phyloP scores from a whole-genome alignment of 768 basidiomycete genomes.

The Boletus subparvulus region DNA sequence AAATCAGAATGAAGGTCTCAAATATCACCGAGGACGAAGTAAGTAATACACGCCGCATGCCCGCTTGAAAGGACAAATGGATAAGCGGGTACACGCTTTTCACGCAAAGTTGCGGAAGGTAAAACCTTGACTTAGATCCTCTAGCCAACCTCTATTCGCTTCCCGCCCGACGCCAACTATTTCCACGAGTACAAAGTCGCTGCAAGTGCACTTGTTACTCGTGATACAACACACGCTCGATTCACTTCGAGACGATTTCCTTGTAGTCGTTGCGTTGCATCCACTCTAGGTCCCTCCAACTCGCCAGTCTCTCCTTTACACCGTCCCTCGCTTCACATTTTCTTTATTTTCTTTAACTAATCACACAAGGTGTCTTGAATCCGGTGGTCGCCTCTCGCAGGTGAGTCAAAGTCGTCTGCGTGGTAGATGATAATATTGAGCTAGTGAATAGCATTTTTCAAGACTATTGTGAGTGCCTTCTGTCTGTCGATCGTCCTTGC shows the following conservation, averaged over 20 bases:
- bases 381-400: constrained; percentile 10
- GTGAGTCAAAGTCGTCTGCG: constrained; percentile 15
- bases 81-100: constrained; percentile 57
- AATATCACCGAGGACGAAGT: constrained; percentile 37
- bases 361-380: constrained; percentile 17
- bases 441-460: constrained; percentile 9
- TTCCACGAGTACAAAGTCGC: constrained; percentile 29
- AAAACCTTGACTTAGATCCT: constrained; percentile 39
- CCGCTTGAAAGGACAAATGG: constrained; percentile 40
- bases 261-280: constrained; percentile 28
- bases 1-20: constrained; percentile 52
- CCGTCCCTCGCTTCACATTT: constrained; percentile 30
- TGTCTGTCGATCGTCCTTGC: background rate
- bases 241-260: constrained; percentile 53
- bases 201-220: constrained; percentile 24
- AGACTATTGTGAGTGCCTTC: constrained; percentile 15
- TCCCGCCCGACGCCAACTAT: constrained; percentile 23
- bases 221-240: constrained; percentile 42
- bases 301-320: constrained; percentile 37
- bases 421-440: constrained; percentile 3
- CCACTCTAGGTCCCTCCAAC: constrained; percentile 27
- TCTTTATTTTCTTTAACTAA: constrained; percentile 18
- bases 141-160: constrained; percentile 20
- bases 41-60: constrained; percentile 32
- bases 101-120: constrained; percentile 42